Base-by-base conservation (phyloP, 1,139 yeast genomes). In the Yamadazyma trypodendri region DNA sequence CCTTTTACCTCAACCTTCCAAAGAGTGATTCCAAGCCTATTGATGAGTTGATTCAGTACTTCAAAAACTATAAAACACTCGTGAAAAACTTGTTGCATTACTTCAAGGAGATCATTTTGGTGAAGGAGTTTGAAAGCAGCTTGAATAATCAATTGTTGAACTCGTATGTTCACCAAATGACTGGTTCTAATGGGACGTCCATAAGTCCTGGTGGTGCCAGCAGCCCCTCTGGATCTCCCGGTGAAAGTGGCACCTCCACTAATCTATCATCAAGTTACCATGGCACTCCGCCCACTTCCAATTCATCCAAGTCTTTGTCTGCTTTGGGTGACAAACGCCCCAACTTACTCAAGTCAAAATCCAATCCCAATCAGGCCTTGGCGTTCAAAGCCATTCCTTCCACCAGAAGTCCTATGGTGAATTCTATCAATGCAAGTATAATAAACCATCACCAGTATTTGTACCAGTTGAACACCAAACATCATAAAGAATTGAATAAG, bases 31-130 rank as follows among this genome's bases (percentile, higher is more conserved):
- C 73, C 20, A 64, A 55, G 39, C 82, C 82, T 2, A 67, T 75
- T 15, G 79, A 75, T 48, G 68, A 68, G 37, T 61, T 77, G 51
- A 60, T 76, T 38, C 74, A 68, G 39, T 68, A 84, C 51, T 84
- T 84, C 58, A 79, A 80, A 43, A 72, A 76, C 40, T 84, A 90
- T 88, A 79, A 83, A 52, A 77, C 77, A 56, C 74, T 84, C 43
- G 68, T 84, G 45, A 80, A 79, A 49, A 79, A 84, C 13, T 55
- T 84, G 42, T 66, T 79, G 24, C 67, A 69, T 44, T 84, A 84
- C 55, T 72, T 80, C 47, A 77, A 76, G 45, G 86, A 83, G 47
- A 68, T 81, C 31, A 65, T 81, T 4, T 65, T 79, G 40, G 81
- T 84, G 21, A 83, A 81, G 52, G 85, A 81, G 55, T 84, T 82